phyloP scores from a whole-genome alignment of 148 eudicot species.

The Suaeda aralocaspica region DNA sequence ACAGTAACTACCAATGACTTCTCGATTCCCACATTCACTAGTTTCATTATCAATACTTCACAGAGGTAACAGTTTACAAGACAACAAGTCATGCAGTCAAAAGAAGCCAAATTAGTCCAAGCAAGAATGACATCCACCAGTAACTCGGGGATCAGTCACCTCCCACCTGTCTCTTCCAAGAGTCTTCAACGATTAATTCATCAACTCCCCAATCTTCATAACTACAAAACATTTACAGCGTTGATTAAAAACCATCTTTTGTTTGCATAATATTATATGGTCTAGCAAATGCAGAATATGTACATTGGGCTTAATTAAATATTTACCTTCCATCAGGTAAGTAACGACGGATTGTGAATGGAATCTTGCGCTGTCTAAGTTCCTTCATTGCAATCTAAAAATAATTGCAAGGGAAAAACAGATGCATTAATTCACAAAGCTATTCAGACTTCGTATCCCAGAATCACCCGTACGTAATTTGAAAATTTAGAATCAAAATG shows the following conservation, averaged over 20 bases:
- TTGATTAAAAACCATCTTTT: neutral
- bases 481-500: no score
- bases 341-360: slow-evolving; percentile 95
- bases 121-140: neutral
- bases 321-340: slow-evolving; percentile 93
- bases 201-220: slow-evolving; percentile 99
- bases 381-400: slow-evolving; percentile 97
- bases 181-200: slow-evolving; percentile 92
- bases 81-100: neutral
- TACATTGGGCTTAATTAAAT: neutral
- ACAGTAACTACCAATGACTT: no score
- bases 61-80: neutral
- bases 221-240: slow-evolving; percentile 32
- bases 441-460: no score
- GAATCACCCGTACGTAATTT: no score
- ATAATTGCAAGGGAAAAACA: neutral
- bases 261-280: neutral
- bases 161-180: slow-evolving; percentile 99
- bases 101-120: neutral
- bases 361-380: slow-evolving; percentile 83
- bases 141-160: slow-evolving; percentile 41
- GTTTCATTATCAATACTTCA: neutral
- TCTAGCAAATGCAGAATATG: neutral
- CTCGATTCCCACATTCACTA: neutral
- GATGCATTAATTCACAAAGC: no score